These are phyloP conservation scores for Aschersonia sp. DNA, from an alignment of 2,329 filamentous ascomycete species.

Conservation along the genomic window DNA sequence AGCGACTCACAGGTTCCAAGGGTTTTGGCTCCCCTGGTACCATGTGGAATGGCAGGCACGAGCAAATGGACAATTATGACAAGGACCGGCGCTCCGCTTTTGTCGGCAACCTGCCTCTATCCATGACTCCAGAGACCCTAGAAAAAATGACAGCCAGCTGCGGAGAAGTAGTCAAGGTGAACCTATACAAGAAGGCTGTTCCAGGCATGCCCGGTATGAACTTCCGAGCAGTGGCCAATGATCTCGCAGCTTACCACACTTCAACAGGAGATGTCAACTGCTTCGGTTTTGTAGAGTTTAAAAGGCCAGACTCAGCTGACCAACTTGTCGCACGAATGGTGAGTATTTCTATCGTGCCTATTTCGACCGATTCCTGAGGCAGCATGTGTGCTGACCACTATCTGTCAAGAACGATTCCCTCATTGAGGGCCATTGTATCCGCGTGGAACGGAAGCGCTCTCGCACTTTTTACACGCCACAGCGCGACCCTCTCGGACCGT, in stretches of 20 bases:
- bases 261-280: slow-evolving; percentile 8
- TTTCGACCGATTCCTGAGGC: neutral
- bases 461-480: slow-evolving; percentile 9
- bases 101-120: slow-evolving; percentile 27
- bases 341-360: slow-evolving; percentile 8
- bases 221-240: too few species aligned
- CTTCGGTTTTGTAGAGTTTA: slow-evolving; percentile 26
- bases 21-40: neutral
- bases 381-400: slow-evolving; percentile 5
- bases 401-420: slow-evolving; percentile 15
- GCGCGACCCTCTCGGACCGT: neutral
- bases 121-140: slow-evolving; percentile 21
- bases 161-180: slow-evolving; percentile 20
- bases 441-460: slow-evolving; percentile 22
- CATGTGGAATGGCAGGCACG: slow-evolving; percentile 1
- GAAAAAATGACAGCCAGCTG: slow-evolving; percentile 19
- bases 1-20: neutral
- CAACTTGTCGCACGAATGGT: slow-evolving; percentile 20
- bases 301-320: slow-evolving; percentile 20
- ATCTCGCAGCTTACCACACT: too few species aligned
- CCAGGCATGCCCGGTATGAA: slow-evolving; percentile 3
- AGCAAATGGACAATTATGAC: slow-evolving; percentile 20
- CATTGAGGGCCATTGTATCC: slow-evolving; percentile 17
- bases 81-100: slow-evolving; percentile 31
- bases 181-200: slow-evolving; percentile 11